Percentiles rank a stretch among this genome's conserved stretches.
Conservation (phyloP, 2,329 filamentous ascomycete species). For the Atkinsonella hypoxylon region DNA sequence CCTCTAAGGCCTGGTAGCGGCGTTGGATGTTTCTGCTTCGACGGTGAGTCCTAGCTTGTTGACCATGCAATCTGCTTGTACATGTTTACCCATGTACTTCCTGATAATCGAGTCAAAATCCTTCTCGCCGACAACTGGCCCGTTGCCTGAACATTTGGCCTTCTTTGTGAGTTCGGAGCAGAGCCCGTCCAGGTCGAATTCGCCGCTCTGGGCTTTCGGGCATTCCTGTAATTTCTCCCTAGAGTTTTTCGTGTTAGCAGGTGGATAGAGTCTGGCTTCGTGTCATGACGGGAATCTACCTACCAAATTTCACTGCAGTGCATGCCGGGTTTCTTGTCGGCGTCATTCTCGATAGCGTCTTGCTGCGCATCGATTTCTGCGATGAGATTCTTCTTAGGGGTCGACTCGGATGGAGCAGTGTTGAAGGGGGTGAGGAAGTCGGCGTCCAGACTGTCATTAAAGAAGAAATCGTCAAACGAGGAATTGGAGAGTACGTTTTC, state of each 20-base stretch:
- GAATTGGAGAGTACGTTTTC: constrained; percentile 60
- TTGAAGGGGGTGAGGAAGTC: constrained; percentile 80
- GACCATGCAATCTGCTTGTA: constrained; percentile 21
- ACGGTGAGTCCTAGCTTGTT: constrained; percentile 50
- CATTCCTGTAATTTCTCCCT: constrained; percentile 88
- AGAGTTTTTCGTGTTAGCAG: constrained; percentile 27
- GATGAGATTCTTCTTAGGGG: constrained; percentile 56
- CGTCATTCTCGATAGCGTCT: constrained; percentile 56
- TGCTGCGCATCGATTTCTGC: constrained; percentile 66
- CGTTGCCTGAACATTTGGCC: constrained; percentile 84
- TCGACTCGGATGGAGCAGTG: constrained; percentile 34
- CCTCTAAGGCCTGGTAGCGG: constrained; percentile 7
- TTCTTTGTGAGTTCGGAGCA: constrained; percentile 92
- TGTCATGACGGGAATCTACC: constrained; percentile 21
- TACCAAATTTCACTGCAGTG: constrained; percentile 92
- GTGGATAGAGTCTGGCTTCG: background rate
- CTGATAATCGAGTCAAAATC: constrained; percentile 75
- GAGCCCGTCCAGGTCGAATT: constrained; percentile 85
- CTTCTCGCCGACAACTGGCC: constrained; percentile 77
- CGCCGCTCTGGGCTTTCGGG: constrained; percentile 76
- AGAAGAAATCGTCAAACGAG: constrained; percentile 61
- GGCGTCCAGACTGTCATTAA: constrained; percentile 61
- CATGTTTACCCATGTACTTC: constrained; percentile 43
- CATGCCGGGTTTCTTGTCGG: constrained; percentile 47
- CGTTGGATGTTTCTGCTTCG: constrained; percentile 13